These are phyloP conservation scores for Eucalyptus fibrosa DNA, from an alignment of 345 rosid genomes.

Conservation along the genomic window DNA sequence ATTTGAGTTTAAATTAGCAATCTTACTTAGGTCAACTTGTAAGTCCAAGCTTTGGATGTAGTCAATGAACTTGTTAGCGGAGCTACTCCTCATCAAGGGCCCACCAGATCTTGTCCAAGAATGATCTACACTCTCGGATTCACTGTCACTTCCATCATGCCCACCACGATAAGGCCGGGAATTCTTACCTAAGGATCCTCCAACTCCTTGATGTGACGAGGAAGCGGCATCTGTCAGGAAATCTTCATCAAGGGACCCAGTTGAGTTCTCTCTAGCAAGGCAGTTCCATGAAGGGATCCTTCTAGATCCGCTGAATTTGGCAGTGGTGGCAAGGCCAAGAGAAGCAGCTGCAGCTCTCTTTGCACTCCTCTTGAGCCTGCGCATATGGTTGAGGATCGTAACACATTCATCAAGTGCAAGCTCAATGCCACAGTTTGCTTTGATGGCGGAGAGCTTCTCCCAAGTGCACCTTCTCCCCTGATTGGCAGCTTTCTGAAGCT, in stretches of 20 bases:
- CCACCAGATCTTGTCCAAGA: conserved; percentile 98
- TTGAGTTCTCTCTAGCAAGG: conserved; percentile 87
- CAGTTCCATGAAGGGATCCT: conserved; percentile 99
- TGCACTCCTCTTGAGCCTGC: conserved; percentile 85
- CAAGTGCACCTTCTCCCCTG: conserved; percentile 98
- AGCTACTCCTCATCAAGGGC: conserved; percentile 91
- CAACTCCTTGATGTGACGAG: conserved; percentile 28
- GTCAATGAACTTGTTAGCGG: conserved; percentile 66
- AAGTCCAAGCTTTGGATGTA: conserved; percentile 57
- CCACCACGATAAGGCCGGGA: conserved; percentile 9
- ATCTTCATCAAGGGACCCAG: conserved; percentile 84
- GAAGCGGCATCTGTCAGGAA: conserved; percentile 21
- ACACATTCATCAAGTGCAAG: conserved; percentile 95
- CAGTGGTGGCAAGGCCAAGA: conserved; percentile 33
- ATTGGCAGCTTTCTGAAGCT: conserved; percentile 76
- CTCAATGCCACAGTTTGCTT: conserved; percentile 95
- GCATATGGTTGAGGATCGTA: conserved; percentile 86
- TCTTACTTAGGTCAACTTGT: conserved; percentile 30
- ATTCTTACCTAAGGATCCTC: conserved; percentile 32
- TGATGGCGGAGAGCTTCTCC: conserved; percentile 97
- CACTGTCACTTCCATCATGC: conserved; percentile 75
- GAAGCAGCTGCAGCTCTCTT: conserved; percentile 76
- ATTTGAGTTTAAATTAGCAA: conserved; percentile 22
- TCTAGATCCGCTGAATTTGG: conserved; percentile 65
- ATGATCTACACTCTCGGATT: conserved; percentile 57